Base-by-base conservation (phyloP, 1,284 basidiomycete species). In the Puccinia hordei region DNA sequence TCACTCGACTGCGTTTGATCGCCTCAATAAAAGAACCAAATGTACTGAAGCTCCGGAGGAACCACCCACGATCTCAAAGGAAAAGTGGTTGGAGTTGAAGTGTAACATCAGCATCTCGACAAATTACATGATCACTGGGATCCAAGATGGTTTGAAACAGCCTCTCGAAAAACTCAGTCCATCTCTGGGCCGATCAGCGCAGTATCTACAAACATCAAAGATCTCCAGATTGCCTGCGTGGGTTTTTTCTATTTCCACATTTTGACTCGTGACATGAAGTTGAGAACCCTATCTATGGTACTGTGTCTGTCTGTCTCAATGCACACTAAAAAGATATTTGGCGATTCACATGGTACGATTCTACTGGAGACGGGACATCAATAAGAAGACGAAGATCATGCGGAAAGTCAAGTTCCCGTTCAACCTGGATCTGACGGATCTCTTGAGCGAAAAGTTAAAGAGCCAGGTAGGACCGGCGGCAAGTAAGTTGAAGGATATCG, bases 331-430 rank as follows among this genome's bases (percentile, higher is more conserved):
- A 61, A 83, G 82, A 27, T 87, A 95, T 85, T 89, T 97, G 55
- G 91, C 92, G 12, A 90, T 95, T 4, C 94, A 95, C 83, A 93
- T 98, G 91, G 94, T 96, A 9, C 91, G 97, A 68, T 99, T 99
- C 86, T 93, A 92, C 82, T 99, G 96, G 96, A 88, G 94, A 82
- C 88, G 90, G 63, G 96, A 98, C 83, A 95, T 98, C 81, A 88
- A 88, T 82, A 95, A 94, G 87, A 95, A 95, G 84, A 90, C 93
- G 0, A 95, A 95, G 87, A 94, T 95, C 85, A 93, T 95, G 93
- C 91, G 95, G 81, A 93, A 92, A 88, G 95, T 98, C 82, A 97
- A 95, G 86, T 98, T 97, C 86, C 92, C 92, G 0, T 89, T 90
- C 63, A 87, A 96, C 83, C 91, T 95, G 65, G 95, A 99, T 83